These are phyloP conservation scores for Colletotrichum brevisporum DNA, from an alignment of 2,329 filamentous ascomycete species.

Conservation along the genomic window DNA sequence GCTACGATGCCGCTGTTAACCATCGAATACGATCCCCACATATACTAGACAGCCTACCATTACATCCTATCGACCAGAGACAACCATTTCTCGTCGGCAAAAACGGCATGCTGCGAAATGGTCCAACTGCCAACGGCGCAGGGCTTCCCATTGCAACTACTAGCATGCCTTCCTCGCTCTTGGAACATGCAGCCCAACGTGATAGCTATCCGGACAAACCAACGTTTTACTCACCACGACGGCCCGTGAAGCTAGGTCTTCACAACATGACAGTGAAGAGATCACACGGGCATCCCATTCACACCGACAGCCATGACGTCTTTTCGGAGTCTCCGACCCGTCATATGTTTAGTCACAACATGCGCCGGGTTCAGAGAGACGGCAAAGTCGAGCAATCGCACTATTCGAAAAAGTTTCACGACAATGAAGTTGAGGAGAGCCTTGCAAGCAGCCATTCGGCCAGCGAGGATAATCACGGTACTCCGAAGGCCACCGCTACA, in stretches of 20 bases:
- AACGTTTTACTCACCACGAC: conserved; percentile 40
- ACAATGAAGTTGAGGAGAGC: conserved; percentile 29
- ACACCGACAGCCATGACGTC: conserved; percentile 45
- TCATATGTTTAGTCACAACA: conserved; percentile 40
- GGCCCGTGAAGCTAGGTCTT: conserved; percentile 54
- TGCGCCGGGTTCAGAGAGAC: conserved; percentile 18
- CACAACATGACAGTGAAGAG: conserved; percentile 52
- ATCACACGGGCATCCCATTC: conserved; percentile 44
- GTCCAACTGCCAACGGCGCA: conserved; percentile 34
- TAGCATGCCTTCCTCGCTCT: conserved; percentile 40
- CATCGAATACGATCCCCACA: conserved; percentile 30
- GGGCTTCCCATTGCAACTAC: conserved; percentile 43
- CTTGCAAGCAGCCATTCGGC: conserved; percentile 34
- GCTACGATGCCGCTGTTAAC: conserved; percentile 32
- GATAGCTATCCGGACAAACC: conserved; percentile 20
- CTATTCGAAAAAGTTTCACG: not conserved
- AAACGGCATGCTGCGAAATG: conserved; percentile 54
- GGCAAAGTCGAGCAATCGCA: conserved; percentile 10
- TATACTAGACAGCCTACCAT: conserved; percentile 1
- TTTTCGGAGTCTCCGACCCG: conserved; percentile 45
- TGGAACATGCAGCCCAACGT: conserved; percentile 41
- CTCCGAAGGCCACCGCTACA: conserved; percentile 41
- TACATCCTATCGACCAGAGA: conserved; percentile 34
- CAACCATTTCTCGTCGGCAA: conserved; percentile 52
- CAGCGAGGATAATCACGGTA: conserved; percentile 36